Percentiles rank a stretch among this genome's conserved stretches.
Conservation (phyloP, 140 eudicot species). For the Oenanthe javanica region DNA sequence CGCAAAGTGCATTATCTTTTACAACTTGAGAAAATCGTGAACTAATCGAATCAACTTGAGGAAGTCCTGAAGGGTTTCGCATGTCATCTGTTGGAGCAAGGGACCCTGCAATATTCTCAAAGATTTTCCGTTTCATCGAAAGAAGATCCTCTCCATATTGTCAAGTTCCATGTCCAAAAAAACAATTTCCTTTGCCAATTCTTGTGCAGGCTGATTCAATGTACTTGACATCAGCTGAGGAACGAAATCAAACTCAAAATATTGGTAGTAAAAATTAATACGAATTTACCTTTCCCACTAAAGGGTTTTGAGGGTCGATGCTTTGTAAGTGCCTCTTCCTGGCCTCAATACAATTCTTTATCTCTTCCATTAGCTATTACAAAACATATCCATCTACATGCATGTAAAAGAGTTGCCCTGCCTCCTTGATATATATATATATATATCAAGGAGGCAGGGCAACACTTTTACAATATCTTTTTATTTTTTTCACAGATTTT, state of each 20-base stretch:
- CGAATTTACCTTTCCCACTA: constrained; percentile 41
- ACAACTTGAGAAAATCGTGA: constrained; percentile 20
- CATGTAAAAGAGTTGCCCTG: too few species aligned
- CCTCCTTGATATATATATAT: too few species aligned
- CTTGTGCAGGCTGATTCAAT: constrained; percentile 57
- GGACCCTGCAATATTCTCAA: constrained; percentile 29
- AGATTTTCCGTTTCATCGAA: constrained; percentile 48
- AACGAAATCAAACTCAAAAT: background rate
- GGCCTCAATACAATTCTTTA: constrained; percentile 25
- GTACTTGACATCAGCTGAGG: background rate
- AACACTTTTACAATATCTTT: too few species aligned
- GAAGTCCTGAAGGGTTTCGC: constrained; percentile 8
- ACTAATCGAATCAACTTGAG: background rate
- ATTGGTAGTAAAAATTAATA: background rate
- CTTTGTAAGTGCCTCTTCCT: constrained; percentile 25
- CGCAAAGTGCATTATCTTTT: too few species aligned
- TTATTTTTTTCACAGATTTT: too few species aligned
- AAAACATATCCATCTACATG: background rate
- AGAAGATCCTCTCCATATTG: constrained; percentile 71
- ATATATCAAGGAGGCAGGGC: too few species aligned
- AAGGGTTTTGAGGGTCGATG: constrained; percentile 21
- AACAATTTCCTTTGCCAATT: constrained; percentile 65
- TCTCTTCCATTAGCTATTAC: constrained; percentile 25
- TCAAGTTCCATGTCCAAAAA: constrained; percentile 57
- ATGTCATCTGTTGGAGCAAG: constrained; percentile 19